Conservation (phyloP, 1,284 basidiomycete genomes). For the Hemileia vastatrix region DNA sequence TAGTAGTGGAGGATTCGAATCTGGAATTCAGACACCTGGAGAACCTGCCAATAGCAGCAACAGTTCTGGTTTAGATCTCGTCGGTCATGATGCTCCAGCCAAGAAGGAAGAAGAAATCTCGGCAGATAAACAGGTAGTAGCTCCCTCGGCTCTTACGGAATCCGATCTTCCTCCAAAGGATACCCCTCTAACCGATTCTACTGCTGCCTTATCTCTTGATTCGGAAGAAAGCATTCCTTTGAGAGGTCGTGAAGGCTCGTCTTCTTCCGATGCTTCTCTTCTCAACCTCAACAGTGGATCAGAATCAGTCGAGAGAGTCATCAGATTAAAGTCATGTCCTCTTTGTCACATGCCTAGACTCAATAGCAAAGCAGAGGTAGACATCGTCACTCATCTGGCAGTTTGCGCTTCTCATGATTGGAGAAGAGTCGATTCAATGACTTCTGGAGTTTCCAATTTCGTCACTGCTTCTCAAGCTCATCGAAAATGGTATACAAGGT, state of each 20-base stretch:
- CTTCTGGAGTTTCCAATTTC: conserved; percentile 84
- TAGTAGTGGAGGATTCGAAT: conserved; percentile 13
- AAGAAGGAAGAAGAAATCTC: conserved; percentile 1
- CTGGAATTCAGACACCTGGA: conserved; percentile 28
- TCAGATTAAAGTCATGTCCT: conserved; percentile 88
- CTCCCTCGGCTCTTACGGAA: too few species aligned
- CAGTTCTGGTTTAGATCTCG: conserved; percentile 26
- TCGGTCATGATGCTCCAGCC: conserved; percentile 28
- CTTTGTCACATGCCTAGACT: conserved; percentile 80
- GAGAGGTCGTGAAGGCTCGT: background rate
- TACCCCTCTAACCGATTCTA: background rate
- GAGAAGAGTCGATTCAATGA: conserved; percentile 75
- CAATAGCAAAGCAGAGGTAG: conserved; percentile 74
- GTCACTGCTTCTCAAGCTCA: conserved; percentile 92
- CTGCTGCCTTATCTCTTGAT: conserved; percentile 3
- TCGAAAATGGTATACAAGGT: conserved; percentile 92
- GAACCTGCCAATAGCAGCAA: conserved; percentile 21
- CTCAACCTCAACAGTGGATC: conserved; percentile 19
- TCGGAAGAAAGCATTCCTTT: background rate
- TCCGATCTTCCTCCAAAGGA: background rate
- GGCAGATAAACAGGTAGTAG: background rate
- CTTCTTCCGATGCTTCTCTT: background rate
- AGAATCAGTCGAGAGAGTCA: conserved; percentile 80
- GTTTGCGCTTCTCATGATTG: conserved; percentile 85
- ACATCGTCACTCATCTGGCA: conserved; percentile 76